Percentiles rank a stretch among this genome's conserved stretches.
Evolutionary conservation across 495 filamentous ascomycete genomes (phyloP).

Genomic region (Venustampulla echinocandica): DNA sequence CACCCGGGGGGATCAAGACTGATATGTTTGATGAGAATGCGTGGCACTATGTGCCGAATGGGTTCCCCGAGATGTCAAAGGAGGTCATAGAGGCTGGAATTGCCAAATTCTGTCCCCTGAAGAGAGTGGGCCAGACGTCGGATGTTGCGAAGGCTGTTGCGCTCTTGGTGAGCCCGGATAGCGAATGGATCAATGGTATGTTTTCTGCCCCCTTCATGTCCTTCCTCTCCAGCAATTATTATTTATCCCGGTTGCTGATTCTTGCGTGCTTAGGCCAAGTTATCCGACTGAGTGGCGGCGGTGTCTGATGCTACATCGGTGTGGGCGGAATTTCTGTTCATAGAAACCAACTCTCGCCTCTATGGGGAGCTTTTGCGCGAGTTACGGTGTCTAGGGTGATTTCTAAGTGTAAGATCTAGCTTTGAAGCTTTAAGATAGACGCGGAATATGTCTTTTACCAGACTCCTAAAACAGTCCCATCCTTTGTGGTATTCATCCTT

Average conservation of each 20-base stretch:
- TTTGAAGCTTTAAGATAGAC: too few species aligned
- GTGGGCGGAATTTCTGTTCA: too few species aligned
- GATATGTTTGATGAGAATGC: conserved; percentile 67
- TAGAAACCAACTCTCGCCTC: too few species aligned
- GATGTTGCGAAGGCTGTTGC: conserved; percentile 38
- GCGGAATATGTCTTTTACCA: too few species aligned
- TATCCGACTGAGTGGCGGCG: conserved; percentile 26
- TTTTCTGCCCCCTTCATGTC: conserved; percentile 23
- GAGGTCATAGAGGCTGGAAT: conserved; percentile 36
- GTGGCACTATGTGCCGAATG: conserved; percentile 55
- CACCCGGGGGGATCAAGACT: conserved; percentile 68
- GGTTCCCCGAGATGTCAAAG: conserved; percentile 28
- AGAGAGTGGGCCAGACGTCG: conserved; percentile 44
- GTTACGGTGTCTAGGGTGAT: too few species aligned
- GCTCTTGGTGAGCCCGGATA: conserved; percentile 45
- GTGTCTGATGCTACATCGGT: too few species aligned
- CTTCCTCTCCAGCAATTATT: neutral
- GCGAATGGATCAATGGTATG: conserved; percentile 53
- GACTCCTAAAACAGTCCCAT: too few species aligned
- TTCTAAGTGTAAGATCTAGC: too few species aligned
- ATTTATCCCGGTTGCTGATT: neutral
- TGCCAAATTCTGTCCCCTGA: conserved; percentile 37
- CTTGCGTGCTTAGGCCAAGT: conserved; percentile 30
- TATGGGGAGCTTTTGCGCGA: too few species aligned
- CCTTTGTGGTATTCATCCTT: too few species aligned